Conservation (phyloP, 2,329 filamentous ascomycete genomes). For the Cladosporium halotolerans region DNA sequence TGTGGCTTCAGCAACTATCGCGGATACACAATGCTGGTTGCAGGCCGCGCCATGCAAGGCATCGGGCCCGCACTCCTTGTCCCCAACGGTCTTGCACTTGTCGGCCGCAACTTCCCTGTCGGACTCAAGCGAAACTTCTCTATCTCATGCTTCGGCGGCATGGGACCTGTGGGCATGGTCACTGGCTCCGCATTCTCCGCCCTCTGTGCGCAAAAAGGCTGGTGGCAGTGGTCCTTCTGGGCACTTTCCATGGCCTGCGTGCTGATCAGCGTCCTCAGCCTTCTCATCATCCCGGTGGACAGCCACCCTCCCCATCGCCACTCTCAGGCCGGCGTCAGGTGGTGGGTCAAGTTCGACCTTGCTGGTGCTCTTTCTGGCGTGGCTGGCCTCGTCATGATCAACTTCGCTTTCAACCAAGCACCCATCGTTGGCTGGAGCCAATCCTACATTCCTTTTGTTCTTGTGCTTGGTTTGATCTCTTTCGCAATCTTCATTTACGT, state of each 20-base stretch:
- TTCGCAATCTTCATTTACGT: slow-evolving; percentile 25
- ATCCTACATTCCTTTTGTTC: slow-evolving; percentile 25
- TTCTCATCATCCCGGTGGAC: slow-evolving; percentile 9
- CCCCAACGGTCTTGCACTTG: slow-evolving; percentile 34
- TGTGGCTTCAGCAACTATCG: slow-evolving; percentile 35
- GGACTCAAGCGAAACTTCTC: slow-evolving; percentile 35
- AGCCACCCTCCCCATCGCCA: neutral
- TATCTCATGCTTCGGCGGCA: slow-evolving; percentile 33
- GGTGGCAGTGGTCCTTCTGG: slow-evolving; percentile 32
- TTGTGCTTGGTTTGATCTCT: slow-evolving; percentile 25
- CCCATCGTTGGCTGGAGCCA: slow-evolving; percentile 27
- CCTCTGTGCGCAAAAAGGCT: slow-evolving; percentile 28
- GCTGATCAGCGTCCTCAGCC: slow-evolving; percentile 16
- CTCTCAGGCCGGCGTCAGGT: neutral
- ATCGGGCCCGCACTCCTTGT: slow-evolving; percentile 33
- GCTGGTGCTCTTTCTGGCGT: slow-evolving; percentile 25
- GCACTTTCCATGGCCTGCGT: slow-evolving; percentile 23
- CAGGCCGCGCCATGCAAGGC: slow-evolving; percentile 36
- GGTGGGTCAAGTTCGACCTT: slow-evolving; percentile 19
- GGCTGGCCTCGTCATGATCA: slow-evolving; percentile 27
- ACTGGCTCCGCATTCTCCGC: slow-evolving; percentile 29
- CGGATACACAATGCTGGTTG: slow-evolving; percentile 28
- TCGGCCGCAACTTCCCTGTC: slow-evolving; percentile 30
- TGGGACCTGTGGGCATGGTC: slow-evolving; percentile 32
- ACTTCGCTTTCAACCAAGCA: slow-evolving; percentile 29